phyloP scores from a whole-genome alignment of 352 stramenopile genomes.

The Phytophthora sansomeana region DNA sequence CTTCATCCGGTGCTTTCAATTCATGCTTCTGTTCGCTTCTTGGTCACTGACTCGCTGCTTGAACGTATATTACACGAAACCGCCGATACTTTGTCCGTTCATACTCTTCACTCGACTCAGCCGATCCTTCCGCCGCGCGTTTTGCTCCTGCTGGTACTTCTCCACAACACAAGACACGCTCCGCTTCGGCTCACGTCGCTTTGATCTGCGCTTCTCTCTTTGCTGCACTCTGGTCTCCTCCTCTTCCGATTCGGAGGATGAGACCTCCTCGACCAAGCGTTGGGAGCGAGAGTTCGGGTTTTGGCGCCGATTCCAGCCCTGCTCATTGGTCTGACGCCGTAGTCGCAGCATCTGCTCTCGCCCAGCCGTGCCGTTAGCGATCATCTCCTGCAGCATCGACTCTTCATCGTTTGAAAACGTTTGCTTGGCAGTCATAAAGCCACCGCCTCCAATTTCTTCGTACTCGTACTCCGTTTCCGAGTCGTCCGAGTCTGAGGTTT shows the following conservation, averaged over 20 bases:
- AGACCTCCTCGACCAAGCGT: constrained; percentile 42
- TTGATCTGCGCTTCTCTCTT: constrained; percentile 38
- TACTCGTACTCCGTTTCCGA: constrained; percentile 75
- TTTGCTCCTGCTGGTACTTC: constrained; percentile 64
- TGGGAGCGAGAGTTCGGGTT: constrained; percentile 44
- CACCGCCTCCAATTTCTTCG: constrained; percentile 46
- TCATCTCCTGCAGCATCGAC: constrained; percentile 83
- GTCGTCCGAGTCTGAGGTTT: constrained; percentile 58
- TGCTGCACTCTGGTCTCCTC: constrained; percentile 35
- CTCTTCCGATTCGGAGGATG: constrained; percentile 66
- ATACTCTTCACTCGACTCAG: constrained; percentile 50
- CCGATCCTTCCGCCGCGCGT: constrained; percentile 59
- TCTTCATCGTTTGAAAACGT: constrained; percentile 75
- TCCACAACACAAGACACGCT: constrained; percentile 50
- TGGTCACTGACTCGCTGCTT: constrained; percentile 19
- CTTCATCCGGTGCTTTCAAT: constrained; percentile 20
- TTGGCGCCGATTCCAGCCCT: constrained; percentile 63
- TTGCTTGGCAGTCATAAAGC: constrained; percentile 68
- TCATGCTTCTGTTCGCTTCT: constrained; percentile 23
- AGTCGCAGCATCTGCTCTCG: constrained; percentile 75
- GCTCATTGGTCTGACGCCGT: constrained; percentile 68
- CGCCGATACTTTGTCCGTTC: constrained; percentile 44
- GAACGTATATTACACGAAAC: constrained; percentile 62
- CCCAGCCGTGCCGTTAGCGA: constrained; percentile 74
- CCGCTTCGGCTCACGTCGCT: constrained; percentile 38